These are phyloP conservation scores for Epichloe baconii DNA, from an alignment of 2,329 filamentous ascomycete genomes.

Conservation along the genomic window DNA sequence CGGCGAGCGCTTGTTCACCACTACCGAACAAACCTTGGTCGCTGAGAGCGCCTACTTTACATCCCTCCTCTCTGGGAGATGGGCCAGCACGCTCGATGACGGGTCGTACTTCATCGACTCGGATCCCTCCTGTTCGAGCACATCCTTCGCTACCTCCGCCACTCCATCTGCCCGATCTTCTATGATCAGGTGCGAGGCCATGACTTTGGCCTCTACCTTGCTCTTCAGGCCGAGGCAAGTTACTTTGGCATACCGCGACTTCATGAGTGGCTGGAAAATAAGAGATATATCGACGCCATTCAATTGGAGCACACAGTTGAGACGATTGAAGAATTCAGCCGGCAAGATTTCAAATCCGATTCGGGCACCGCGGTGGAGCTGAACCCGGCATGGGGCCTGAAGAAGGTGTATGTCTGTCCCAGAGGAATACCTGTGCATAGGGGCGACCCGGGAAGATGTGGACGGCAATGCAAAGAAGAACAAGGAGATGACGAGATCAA, in stretches of 20 bases:
- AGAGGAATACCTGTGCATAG: background rate
- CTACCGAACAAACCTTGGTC: background rate
- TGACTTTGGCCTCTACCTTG: background rate
- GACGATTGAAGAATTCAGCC: no score
- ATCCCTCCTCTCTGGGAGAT: background rate
- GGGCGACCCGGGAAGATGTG: background rate
- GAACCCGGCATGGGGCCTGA: no score
- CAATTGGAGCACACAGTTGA: no score
- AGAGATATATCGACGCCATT: no score
- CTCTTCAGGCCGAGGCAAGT: background rate
- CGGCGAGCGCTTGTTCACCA: background rate
- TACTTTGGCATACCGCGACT: background rate
- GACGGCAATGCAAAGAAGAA: background rate
- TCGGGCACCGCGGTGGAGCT: no score
- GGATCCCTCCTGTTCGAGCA: constrained; percentile 23
- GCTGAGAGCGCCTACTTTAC: background rate
- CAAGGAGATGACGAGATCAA: background rate
- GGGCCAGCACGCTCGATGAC: constrained; percentile 6
- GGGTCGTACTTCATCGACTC: constrained; percentile 24
- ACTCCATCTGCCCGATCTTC: constrained; percentile 21
- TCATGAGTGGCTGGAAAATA: background rate
- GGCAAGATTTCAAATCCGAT: no score
- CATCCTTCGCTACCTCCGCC: constrained; percentile 22
- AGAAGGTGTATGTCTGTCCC: background rate
- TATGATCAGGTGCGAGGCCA: constrained; percentile 9